A percentile compares a stretch with the other conserved stretches of the same genome.
These are phyloP conservation scores for Pyrus communis DNA, from an alignment of 306 rosid species.

Conservation along the genomic window DNA sequence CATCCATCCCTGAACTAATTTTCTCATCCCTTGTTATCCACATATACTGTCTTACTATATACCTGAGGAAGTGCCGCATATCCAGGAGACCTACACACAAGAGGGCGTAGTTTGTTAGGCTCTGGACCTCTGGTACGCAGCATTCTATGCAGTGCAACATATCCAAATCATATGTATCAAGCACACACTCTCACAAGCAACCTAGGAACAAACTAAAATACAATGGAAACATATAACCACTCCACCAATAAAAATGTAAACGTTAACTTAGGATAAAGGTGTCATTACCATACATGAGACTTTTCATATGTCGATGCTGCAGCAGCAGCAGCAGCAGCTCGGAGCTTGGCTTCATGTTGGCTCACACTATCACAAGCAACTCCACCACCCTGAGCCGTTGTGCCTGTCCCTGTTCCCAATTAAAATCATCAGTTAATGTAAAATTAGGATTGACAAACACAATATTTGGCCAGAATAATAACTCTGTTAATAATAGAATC, in stretches of 20 bases:
- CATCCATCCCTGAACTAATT: background rate
- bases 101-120: background rate
- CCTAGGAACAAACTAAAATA: background rate
- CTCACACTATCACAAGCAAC: slow-evolving; percentile 43
- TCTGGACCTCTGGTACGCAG: background rate
- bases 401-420: slow-evolving; percentile 37
- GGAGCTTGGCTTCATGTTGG: slow-evolving; percentile 80
- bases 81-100: slow-evolving; percentile 55
- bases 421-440: slow-evolving; percentile 10
- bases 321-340: slow-evolving; percentile 85
- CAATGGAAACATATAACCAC: background rate
- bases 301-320: slow-evolving; percentile 93
- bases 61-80: slow-evolving; percentile 38
- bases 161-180: background rate
- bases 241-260: slow-evolving; percentile 2
- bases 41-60: background rate
- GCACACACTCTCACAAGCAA: background rate
- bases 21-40: slow-evolving; percentile 3
- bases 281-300: slow-evolving; percentile 61
- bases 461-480: too few relatives aligned
- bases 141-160: background rate
- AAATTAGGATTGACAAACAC: too few relatives aligned
- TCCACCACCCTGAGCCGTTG: slow-evolving; percentile 44
- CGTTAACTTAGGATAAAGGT: background rate
- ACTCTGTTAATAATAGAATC: too few relatives aligned